phyloP scores from a whole-genome alignment of 768 basidiomycete species.

The Hericium rajendrae region DNA sequence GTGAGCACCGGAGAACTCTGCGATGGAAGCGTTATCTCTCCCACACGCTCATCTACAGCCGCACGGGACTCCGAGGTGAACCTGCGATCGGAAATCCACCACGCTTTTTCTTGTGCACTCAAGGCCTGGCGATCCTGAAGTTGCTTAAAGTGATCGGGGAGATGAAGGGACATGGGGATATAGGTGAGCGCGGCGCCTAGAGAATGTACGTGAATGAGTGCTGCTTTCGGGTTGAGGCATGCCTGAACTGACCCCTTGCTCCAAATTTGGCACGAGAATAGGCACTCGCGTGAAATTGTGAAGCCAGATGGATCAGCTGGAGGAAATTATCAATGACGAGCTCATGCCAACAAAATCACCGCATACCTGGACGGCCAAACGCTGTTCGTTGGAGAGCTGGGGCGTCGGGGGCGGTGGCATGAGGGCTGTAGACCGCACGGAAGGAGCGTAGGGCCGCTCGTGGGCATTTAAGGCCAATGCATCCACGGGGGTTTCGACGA shows the following conservation, averaged over 20 bases:
- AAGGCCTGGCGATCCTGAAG: slow-evolving; percentile 12
- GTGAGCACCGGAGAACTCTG: neutral
- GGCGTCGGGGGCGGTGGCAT: neutral
- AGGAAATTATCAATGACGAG: neutral
- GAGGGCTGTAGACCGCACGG: neutral
- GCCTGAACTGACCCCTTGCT: slow-evolving; percentile 5
- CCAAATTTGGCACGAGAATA: slow-evolving; percentile 15
- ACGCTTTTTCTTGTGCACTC: slow-evolving; percentile 10
- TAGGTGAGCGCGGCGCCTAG: slow-evolving; percentile 12
- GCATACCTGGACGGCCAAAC: slow-evolving; percentile 12
- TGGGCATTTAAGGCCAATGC: neutral
- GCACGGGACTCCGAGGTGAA: neutral
- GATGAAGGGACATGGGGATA: slow-evolving; percentile 13
- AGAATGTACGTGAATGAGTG: neutral
- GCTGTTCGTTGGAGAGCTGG: slow-evolving; percentile 5
- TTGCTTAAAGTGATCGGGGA: slow-evolving; percentile 11
- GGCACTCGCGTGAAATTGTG: slow-evolving; percentile 15
- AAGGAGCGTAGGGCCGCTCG: neutral
- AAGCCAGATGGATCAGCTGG: slow-evolving; percentile 14
- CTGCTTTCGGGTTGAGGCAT: neutral
- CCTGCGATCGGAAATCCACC: slow-evolving; percentile 11
- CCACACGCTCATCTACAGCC: neutral
- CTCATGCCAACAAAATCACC: neutral
- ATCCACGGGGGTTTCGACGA: neutral
- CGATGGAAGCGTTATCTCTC: neutral